Evolutionary conservation across 164 flowering plant species (phyloP).

Genomic region (Liriodendron chinense): DNA sequence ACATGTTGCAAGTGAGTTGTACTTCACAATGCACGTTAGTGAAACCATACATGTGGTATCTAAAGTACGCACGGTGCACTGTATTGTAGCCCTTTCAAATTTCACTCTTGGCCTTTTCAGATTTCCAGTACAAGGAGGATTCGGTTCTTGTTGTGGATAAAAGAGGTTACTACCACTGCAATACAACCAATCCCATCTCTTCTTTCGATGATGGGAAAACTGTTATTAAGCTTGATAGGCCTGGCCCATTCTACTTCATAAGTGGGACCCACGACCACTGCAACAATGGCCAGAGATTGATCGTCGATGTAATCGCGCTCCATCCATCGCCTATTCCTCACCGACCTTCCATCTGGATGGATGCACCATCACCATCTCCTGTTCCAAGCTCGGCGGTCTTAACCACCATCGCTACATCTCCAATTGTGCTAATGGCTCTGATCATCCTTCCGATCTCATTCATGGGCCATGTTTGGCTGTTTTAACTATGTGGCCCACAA

Average conservation of each 20-base stretch:
- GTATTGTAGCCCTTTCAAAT: not conserved
- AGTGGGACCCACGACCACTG: conserved; percentile 51
- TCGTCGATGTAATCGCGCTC: conserved; percentile 43
- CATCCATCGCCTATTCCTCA: conserved; percentile 21
- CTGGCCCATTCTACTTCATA: conserved; percentile 53
- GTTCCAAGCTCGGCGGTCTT: not conserved
- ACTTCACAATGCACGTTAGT: not conserved
- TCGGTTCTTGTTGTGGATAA: conserved; percentile 68
- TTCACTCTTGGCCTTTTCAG: conserved; percentile 18
- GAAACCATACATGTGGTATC: not conserved
- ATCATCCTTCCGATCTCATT: not conserved
- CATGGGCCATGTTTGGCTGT: not conserved
- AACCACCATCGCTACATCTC: not conserved
- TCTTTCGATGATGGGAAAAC: conserved; percentile 43
- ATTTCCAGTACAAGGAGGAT: conserved; percentile 56
- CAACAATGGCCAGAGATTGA: conserved; percentile 48
- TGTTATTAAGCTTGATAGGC: conserved; percentile 35
- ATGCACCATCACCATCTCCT: not conserved
- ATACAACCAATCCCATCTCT: conserved; percentile 32
- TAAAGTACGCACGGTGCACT: not conserved
- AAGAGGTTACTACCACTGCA: conserved; percentile 65
- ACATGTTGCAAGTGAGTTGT: too few relatives aligned
- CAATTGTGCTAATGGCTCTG: not conserved
- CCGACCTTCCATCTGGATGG: conserved; percentile 16
- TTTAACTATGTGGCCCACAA: too few relatives aligned